Base-by-base conservation (phyloP, 306 rosid species). In the Lathyrus oleraceus region DNA sequence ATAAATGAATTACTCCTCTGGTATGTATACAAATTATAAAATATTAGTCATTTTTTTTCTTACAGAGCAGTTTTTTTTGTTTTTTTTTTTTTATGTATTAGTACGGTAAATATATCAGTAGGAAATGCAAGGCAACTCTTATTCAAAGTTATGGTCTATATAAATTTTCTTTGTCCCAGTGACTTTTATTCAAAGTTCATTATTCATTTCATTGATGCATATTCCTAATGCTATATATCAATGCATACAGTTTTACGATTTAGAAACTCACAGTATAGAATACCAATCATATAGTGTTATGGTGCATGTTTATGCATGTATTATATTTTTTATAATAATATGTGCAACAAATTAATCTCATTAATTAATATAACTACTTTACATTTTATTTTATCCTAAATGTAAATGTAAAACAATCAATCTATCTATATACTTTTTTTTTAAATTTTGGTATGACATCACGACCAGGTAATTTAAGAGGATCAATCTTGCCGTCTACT, bases 61-160 rank as follows among this genome's bases (percentile, higher is more conserved):
- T 32, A 40, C 16, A n/a, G 2, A 21, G 13, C 38, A 27, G 9
- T 35, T 4, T 19, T n/a, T 16, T 13, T n/a, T n/a, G n/a, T n/a
- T n/a, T n/a, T n/a, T n/a, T n/a, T n/a, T n/a, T 23, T 54, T 23
- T 56, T 25, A 53, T 53, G 17, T 56, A 25, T 5, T 19, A 10
- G 28, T 12, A 54, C 45, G 17, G 62, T 4, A 21, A n/a, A 67
- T 54, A 42, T 21, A 38, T 69, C 45, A 10, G 14, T 17, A 65
- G 78, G 11, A 16, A 73, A 63, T 25, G 61, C 42, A 63, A 69
- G 32, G 47, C 17, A 69, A 53, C 39, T n/a, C n/a, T n/a, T n/a
- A 35, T 44, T 53, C 42, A 62, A 62, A 21, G 43, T 35, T 62
- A 9, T 47, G 54, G 47, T 48, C 30, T 47, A 10, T 42, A 4